Percentiles rank a stretch among this genome's conserved stretches.
Conservation (phyloP, 2,329 filamentous ascomycete species). For the Penicillium sp. region DNA sequence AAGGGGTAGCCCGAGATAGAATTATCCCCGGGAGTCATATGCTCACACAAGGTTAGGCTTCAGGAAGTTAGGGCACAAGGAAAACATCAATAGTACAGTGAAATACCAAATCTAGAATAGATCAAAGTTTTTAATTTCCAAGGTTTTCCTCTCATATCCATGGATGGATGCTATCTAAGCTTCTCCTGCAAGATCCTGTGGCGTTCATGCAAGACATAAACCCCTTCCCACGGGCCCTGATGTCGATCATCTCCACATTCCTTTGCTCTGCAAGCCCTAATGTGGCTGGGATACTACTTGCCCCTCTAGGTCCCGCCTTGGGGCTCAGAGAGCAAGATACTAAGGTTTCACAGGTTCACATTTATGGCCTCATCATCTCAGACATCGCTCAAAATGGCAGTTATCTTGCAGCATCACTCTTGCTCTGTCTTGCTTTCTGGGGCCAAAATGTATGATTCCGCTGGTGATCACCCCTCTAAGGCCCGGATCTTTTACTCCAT, state of each 20-base stretch:
- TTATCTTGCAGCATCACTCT: neutral
- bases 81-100: neutral
- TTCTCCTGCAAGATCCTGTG: conserved; percentile 3
- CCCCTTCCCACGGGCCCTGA: conserved; percentile 16
- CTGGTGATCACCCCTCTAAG: neutral
- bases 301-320: conserved; percentile 13
- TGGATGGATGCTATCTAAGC: neutral
- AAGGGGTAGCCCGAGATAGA: conserved; percentile 19
- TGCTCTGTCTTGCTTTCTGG: neutral
- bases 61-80: neutral
- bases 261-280: conserved; percentile 3
- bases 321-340: neutral
- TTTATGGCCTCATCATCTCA: neutral
- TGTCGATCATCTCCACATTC: conserved; percentile 15
- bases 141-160: neutral
- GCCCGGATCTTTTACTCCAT: neutral
- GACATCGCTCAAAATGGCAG: neutral
- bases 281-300: conserved; percentile 21
- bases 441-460: neutral
- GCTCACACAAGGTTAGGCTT: conserved; percentile 9
- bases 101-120: neutral
- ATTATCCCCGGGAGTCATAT: conserved; percentile 6
- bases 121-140: neutral
- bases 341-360: conserved; percentile 4
- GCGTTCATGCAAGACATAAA: conserved; percentile 23